Evolutionary conservation across 306 rosid genomes (phyloP), one percentile per base, ranked within the genome.

Genomic region (Pueraria montana): DNA sequence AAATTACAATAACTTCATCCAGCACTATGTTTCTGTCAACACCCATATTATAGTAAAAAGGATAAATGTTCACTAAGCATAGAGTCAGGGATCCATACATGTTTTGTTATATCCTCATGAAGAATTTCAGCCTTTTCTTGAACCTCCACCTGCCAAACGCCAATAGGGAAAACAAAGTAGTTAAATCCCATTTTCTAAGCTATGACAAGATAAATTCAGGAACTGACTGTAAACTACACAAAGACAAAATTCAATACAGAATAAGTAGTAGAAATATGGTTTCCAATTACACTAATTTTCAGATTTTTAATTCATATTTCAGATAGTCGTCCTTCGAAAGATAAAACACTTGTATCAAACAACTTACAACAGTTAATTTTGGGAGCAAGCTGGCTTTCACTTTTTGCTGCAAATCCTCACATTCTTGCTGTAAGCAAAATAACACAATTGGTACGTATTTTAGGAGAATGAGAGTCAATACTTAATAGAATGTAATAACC

Each of bases 291-390:
- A 23, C 13, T 56, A 12, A 52, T 68, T 75, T 74, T 40, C 65
- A 12, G 64, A 34, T 67, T 58, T 56, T 55, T 49, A 36, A 13
- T 20, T 56, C 61, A 72, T 20, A 23, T 42, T 76, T 80, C 55
- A 23, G 42, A 80, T 26, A 40, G n/a, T 17, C 10, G 3, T 67
- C 45, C 68, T 72, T 62, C 67, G 1, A 46, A 76, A 53, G 63
- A 36, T 45, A 34, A 71, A 30, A 48, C 68, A 77, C 23, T 32
- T 82, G 64, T 74, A 32, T 42, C 64, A 43, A 21, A 64, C 45
- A 72, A 87, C 98, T 91, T 90, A 95, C 98, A 49, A 84, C 85
- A 13, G 92, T 80, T 52, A 84, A 85, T 76, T 87, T 91, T 23
- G 73, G 81, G 40, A 89, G 80, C 79, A 87, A 27, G 73, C 89